A percentile compares a stretch with the other conserved stretches of the same genome.
phyloP scores from a whole-genome alignment of 2,329 filamentous ascomycete species.

The Sarocladiaceae sp. region DNA sequence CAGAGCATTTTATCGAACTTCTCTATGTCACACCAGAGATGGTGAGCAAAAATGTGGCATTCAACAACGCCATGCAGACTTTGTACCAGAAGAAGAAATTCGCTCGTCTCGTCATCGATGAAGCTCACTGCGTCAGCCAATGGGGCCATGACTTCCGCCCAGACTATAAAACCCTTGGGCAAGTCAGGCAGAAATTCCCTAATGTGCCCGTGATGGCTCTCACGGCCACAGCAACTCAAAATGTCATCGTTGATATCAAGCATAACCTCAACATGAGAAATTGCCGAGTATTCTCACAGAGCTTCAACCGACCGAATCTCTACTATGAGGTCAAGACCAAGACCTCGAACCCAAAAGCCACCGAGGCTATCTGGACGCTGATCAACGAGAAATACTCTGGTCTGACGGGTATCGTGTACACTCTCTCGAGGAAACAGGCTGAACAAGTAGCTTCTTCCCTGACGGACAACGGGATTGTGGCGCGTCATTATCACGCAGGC shows the following conservation, averaged over 20 bases:
- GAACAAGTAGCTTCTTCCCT: slow-evolving; percentile 73
- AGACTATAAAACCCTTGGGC: slow-evolving; percentile 84
- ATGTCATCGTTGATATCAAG: slow-evolving; percentile 86
- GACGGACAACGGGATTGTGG: slow-evolving; percentile 55
- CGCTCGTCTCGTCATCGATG: slow-evolving; percentile 90
- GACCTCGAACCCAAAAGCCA: slow-evolving; percentile 43
- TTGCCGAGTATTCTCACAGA: slow-evolving; percentile 79
- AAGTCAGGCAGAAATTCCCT: slow-evolving; percentile 64
- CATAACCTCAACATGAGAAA: slow-evolving; percentile 79
- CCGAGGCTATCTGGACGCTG: slow-evolving; percentile 49
- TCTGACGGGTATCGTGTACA: slow-evolving; percentile 89
- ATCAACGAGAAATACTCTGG: slow-evolving; percentile 65
- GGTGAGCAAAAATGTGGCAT: slow-evolving; percentile 72
- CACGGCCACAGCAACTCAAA: slow-evolving; percentile 89
- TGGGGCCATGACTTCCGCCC: slow-evolving; percentile 98
- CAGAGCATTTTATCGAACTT: slow-evolving; percentile 74
- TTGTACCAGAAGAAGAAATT: slow-evolving; percentile 68
- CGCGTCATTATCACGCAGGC: slow-evolving; percentile 80
- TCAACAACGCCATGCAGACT: slow-evolving; percentile 58
- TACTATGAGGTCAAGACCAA: slow-evolving; percentile 80
- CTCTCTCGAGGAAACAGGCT: slow-evolving; percentile 75
- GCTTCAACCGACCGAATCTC: slow-evolving; percentile 94
- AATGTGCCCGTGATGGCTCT: slow-evolving; percentile 87
- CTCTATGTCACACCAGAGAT: slow-evolving; percentile 97
- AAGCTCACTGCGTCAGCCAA: slow-evolving; percentile 98